Evolutionary conservation across 75 land plant genomes (phyloP), one percentile per base, ranked within the genome.

Genomic region (Cunninghamia lanceolata): DNA sequence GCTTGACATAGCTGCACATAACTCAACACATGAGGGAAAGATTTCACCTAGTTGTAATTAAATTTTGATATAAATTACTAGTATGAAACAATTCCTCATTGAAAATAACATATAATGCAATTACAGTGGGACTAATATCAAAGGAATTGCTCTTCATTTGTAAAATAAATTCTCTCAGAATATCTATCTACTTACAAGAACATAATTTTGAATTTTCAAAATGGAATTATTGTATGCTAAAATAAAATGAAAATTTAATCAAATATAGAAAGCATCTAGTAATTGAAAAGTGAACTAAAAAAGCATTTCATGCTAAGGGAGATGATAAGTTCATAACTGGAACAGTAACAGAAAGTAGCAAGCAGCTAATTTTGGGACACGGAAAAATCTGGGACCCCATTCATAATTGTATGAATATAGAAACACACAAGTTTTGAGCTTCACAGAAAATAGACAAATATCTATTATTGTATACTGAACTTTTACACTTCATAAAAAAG

Each of bases 1-100:
- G 93, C 99, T 73, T 92, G 91, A 85, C 96, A 98, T 86, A 98
- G 97, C 99, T 98, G 93, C 86, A 47, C 9, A 85, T n/a, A 84
- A 28, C 7, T 28, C 45, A 43, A 80, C 82, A 45, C 15, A n/a
- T 40, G 28, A 50, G 86, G 84, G 87, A 2, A 47, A 83, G 21
- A 84, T 84, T 46, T 32, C n/a, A 82, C 83, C 25, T 11, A 16
- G 68, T 52, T 54, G 21, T 16, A 35, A 84, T 28, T n/a, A 45
- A 45, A 80, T 28, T 21, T n/a, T 80, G 16, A n/a, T 45, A 80
- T 9, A 43, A 45, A 10, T 45, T 50, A 40, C 52, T n/a, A n/a
- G 13, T 80, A 45, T 9, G 36, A 34, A 45, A 45, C 50, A 45
- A 25, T 45, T 25, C 34, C 32, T 45, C 34, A 25, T 42, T 79